Conservation (phyloP, 371 early-diverging fungal species). For the Mucor piriformis region DNA sequence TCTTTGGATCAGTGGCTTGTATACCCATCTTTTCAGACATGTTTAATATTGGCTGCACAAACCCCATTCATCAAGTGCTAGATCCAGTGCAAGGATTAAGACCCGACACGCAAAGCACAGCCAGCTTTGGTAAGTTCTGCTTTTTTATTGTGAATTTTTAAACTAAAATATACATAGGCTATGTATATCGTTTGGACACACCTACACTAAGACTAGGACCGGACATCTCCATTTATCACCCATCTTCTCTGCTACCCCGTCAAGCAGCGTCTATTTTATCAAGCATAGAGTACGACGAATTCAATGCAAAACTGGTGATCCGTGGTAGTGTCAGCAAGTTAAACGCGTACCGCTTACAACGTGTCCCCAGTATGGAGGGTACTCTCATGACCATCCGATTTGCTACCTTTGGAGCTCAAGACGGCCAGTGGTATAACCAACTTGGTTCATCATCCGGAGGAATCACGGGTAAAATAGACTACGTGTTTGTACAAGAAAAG, state of each 20-base stretch:
- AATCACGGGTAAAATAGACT: constrained; percentile 1
- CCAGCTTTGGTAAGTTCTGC: constrained; percentile 9
- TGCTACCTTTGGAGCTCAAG: neutral
- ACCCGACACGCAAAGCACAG: neutral
- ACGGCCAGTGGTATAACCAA: neutral
- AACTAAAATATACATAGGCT: constrained; percentile 1
- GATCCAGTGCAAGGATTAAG: constrained; percentile 4
- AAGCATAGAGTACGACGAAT: constrained; percentile 1
- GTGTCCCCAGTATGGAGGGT: neutral
- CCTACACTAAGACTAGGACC: constrained; percentile 5
- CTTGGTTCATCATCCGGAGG: neutral
- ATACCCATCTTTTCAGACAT: neutral
- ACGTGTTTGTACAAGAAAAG: neutral
- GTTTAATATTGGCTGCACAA: constrained; percentile 1
- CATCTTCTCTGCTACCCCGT: neutral
- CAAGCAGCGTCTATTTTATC: constrained; percentile 5
- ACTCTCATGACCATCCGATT: neutral
- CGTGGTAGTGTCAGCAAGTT: constrained; percentile 4
- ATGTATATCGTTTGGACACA: constrained; percentile 10
- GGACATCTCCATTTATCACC: constrained; percentile 5
- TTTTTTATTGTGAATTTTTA: neutral
- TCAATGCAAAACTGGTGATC: neutral
- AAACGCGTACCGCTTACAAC: neutral
- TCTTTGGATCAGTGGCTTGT: neutral
- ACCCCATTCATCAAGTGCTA: neutral